Evolutionary conservation across 805 yeast species (phyloP).

Genomic region (Cyberlindnera bimundalis): DNA sequence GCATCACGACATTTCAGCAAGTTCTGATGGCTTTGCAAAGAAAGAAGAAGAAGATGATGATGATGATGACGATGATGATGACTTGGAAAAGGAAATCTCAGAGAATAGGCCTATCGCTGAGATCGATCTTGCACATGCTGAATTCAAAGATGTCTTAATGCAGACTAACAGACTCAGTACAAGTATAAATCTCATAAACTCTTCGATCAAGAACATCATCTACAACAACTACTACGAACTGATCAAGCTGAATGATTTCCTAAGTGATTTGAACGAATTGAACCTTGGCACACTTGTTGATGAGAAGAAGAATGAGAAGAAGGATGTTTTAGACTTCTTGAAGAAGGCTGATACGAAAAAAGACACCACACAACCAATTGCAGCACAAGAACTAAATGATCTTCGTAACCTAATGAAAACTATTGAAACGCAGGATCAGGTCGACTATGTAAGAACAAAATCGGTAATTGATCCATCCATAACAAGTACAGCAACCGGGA

Average conservation of each 20-base stretch:
- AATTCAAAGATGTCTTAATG: constrained; percentile 32
- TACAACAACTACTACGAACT: constrained; percentile 75
- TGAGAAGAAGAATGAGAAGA: constrained; percentile 5
- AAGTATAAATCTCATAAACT: constrained; percentile 48
- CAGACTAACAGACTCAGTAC: constrained; percentile 41
- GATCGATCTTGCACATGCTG: constrained; percentile 27
- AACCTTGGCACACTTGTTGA: constrained; percentile 12
- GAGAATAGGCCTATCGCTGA: constrained; percentile 20
- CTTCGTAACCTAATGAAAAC: constrained; percentile 23
- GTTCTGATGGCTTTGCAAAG: no score
- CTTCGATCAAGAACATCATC: constrained; percentile 64
- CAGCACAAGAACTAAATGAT: constrained; percentile 8
- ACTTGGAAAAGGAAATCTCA: constrained; percentile 29
- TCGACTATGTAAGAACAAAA: constrained; percentile 3
- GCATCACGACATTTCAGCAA: neutral
- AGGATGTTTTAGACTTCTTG: constrained; percentile 17
- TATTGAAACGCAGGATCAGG: constrained; percentile 19
- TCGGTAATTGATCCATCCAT: neutral
- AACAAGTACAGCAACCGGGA: neutral
- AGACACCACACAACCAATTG: neutral
- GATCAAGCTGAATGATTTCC: constrained; percentile 60
- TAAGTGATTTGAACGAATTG: constrained; percentile 35
- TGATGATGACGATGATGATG: constrained; percentile 20
- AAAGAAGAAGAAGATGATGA: neutral
- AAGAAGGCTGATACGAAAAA: neutral